Evolutionary conservation across 208 protist species (phyloP).

Genomic region (Leishmania tarentolae): DNA sequence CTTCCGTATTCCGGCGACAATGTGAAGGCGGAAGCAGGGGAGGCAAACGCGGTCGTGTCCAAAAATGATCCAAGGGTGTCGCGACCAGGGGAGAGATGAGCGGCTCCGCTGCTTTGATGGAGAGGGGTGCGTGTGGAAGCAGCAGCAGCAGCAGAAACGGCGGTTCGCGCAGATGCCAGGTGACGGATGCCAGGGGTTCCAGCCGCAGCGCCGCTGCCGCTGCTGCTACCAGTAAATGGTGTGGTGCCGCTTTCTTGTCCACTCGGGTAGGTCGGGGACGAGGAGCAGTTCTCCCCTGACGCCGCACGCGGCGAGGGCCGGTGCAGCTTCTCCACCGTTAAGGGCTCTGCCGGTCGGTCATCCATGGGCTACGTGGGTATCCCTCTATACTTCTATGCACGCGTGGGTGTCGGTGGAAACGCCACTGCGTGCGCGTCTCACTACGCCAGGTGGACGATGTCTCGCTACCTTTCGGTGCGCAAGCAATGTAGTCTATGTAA

Average conservation of each 20-base stretch:
- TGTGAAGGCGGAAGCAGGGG: conserved; percentile 9
- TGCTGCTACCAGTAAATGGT: conserved; percentile 3
- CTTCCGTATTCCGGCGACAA: conserved; percentile 14
- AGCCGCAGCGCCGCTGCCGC: conserved; percentile 1
- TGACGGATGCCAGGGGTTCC: neutral
- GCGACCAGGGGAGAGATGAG: neutral
- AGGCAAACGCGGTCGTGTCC: conserved; percentile 20
- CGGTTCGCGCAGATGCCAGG: neutral
- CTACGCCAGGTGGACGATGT: neutral
- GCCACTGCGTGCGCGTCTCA: neutral
- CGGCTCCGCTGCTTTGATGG: neutral
- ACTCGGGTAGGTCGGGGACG: conserved; percentile 12
- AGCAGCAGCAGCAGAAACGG: neutral
- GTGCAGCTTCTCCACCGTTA: conserved; percentile 14
- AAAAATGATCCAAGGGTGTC: conserved; percentile 10
- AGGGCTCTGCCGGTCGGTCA: neutral
- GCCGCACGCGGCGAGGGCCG: conserved; percentile 10
- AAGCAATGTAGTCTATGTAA: neutral
- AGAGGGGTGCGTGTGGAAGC: conserved; percentile 5
- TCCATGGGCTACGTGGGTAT: neutral
- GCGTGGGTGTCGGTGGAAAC: neutral
- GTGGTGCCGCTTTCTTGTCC: conserved; percentile 3
- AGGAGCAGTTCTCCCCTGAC: conserved; percentile 17
- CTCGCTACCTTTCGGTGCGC: neutral
- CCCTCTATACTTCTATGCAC: neutral